A percentile compares a stretch with the other conserved stretches of the same genome.
These are phyloP conservation scores for Diaporthe caulivora DNA, from an alignment of 2,329 filamentous ascomycete genomes.

Conservation along the genomic window DNA sequence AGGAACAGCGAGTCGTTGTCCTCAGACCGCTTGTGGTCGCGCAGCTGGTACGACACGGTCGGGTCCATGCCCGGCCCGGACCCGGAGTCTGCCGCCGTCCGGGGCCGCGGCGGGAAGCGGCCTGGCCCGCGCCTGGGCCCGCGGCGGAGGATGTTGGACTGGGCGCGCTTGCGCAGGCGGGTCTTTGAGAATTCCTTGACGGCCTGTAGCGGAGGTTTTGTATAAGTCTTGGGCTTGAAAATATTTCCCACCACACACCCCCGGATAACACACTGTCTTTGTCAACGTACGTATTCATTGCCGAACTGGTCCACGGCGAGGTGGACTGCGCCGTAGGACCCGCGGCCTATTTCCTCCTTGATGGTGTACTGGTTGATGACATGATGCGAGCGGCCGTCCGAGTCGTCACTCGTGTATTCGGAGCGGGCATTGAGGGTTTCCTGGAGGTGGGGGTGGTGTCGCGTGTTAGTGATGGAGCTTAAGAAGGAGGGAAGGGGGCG, in stretches of 20 bases:
- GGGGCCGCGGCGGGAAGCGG: constrained; percentile 46
- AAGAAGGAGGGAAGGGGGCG: too few species aligned
- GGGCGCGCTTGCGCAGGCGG: constrained; percentile 86
- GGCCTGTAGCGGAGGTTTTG: constrained; percentile 68
- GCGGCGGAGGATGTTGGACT: constrained; percentile 83
- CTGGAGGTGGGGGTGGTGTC: constrained; percentile 54
- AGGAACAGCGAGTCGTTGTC: constrained; percentile 81
- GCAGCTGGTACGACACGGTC: constrained; percentile 45
- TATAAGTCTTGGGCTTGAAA: constrained; percentile 27
- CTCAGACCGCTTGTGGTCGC: constrained; percentile 66
- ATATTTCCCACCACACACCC: too few species aligned
- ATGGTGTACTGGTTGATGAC: constrained; percentile 96
- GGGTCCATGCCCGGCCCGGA: constrained; percentile 43
- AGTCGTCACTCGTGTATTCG: constrained; percentile 86
- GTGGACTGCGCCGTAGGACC: constrained; percentile 95
- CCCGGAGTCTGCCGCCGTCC: constrained; percentile 44
- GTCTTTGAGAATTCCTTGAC: constrained; percentile 98
- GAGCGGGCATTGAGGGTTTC: constrained; percentile 93
- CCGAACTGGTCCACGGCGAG: constrained; percentile 91
- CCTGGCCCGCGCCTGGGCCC: constrained; percentile 61
- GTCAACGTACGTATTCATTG: constrained; percentile 83
- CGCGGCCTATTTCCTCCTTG: constrained; percentile 94
- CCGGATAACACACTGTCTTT: neutral
- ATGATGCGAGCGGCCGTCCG: constrained; percentile 84
- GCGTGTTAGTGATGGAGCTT: neutral